These are phyloP conservation scores for Lathyrus sativus DNA, from an alignment of 306 rosid species.

Conservation along the genomic window DNA sequence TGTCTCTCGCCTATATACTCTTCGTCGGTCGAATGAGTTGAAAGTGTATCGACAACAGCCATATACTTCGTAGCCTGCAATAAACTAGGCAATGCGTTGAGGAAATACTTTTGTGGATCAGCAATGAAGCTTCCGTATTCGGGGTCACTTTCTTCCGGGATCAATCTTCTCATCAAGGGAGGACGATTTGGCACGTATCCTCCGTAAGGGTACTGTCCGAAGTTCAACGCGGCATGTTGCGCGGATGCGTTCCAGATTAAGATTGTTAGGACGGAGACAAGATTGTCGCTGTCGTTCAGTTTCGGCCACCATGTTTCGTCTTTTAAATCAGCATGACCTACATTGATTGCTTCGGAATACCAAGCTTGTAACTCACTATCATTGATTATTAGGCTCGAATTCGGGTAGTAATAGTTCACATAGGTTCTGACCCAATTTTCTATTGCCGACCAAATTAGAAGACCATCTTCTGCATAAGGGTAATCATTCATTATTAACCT, in stretches of 20 bases:
- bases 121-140: slow-evolving; percentile 64
- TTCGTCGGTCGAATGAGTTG: slow-evolving; percentile 91
- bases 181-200: slow-evolving; percentile 96
- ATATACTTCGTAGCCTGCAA: slow-evolving; percentile 69
- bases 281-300: slow-evolving; percentile 58
- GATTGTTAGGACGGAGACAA: slow-evolving; percentile 66
- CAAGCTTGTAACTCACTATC: slow-evolving; percentile 86
- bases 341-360: slow-evolving; percentile 86
- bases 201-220: slow-evolving; percentile 94
- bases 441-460: slow-evolving; percentile 84
- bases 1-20: slow-evolving; percentile 92
- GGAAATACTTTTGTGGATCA: slow-evolving; percentile 83
- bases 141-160: slow-evolving; percentile 78
- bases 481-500: slow-evolving; percentile 75
- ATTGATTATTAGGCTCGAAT: slow-evolving; percentile 49
- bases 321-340: slow-evolving; percentile 80
- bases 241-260: slow-evolving; percentile 91
- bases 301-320: slow-evolving; percentile 87
- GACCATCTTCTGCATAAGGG: slow-evolving; percentile 88
- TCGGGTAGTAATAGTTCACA: slow-evolving; percentile 77
- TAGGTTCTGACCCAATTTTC: slow-evolving; percentile 76
- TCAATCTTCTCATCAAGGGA: slow-evolving; percentile 73
- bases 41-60: slow-evolving; percentile 92
- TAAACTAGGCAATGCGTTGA: slow-evolving; percentile 65
- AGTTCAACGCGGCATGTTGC: slow-evolving; percentile 97